Evolutionary conservation across 257 asterid genomes (phyloP).

Genomic region (Marsdenia floribunda): DNA sequence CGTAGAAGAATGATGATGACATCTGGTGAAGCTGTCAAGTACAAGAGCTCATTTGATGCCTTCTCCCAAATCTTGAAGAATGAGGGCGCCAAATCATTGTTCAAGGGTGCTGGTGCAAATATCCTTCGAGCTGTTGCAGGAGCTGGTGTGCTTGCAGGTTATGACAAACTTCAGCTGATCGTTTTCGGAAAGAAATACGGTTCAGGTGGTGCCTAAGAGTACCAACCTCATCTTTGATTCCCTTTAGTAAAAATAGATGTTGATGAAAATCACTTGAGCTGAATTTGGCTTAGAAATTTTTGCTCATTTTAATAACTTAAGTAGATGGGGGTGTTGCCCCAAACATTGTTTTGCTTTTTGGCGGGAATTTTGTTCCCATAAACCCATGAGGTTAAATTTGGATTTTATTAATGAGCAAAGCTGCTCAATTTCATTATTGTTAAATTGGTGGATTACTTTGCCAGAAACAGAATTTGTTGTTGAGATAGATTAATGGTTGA

Average conservation of each 20-base stretch:
- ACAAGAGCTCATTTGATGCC: constrained; percentile 82
- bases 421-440: constrained; percentile 1
- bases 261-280: constrained; percentile 50
- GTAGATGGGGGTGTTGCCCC: constrained; percentile 23
- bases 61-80: constrained; percentile 67
- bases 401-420: constrained; percentile 4
- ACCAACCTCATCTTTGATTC: background rate
- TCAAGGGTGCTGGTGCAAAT: constrained; percentile 96
- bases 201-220: constrained; percentile 67
- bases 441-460: background rate
- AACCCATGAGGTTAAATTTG: background rate
- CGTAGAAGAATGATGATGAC: constrained; percentile 99
- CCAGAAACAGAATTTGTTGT: background rate
- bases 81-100: constrained; percentile 74
- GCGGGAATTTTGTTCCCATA: constrained; percentile 13
- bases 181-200: constrained; percentile 89
- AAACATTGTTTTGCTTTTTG: background rate
- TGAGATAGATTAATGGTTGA: background rate
- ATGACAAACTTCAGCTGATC: constrained; percentile 82
- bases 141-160: constrained; percentile 91
- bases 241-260: constrained; percentile 30
- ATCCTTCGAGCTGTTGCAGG: constrained; percentile 91
- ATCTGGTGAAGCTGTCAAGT: constrained; percentile 91
- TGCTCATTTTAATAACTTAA: constrained; percentile 15
- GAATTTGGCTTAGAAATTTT: background rate